Evolutionary conservation across 306 rosid genomes (phyloP), one percentile per base, ranked within the genome.

Genomic region (Carpinus viminea): DNA sequence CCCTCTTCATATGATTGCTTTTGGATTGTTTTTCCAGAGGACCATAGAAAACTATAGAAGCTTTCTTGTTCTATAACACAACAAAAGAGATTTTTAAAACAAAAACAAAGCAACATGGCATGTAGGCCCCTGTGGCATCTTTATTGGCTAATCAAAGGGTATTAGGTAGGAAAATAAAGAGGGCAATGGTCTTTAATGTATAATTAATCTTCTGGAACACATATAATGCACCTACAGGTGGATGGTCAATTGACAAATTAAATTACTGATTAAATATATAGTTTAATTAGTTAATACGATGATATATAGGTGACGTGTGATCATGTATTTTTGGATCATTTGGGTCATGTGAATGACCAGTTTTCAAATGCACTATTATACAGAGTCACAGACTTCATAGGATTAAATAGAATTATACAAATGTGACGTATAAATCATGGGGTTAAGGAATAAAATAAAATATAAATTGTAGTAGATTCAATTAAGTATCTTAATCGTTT

Each of bases 1-100:
- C 85, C 82, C 81, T 60, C 78, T 85, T 59, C 46, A 0, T 64
- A 70, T 74, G 75, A 81, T 64, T 41, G 83, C 80, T 70, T 81
- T 34, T 12, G 41, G 54, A 18, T 48, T 80, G 20, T 31, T 53
- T 64, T 55, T 16, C 24, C 13, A 31, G 41, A 70, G 55, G 61
- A 62, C 10, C 18, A 47, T 7, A 26, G n/a, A 24, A 12, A 61
- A 6, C n/a, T 48, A 5, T 69, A 24, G 59, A 52, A 52, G 53
- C 74, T 54, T 54, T 48, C 17, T 24, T 51, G 45, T 62, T 36
- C 34, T 56, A 12, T 21, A 34, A 60, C 5, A 12, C 8, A 78
- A 8, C 8, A 70, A 54, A 21, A 7, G 8, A 20, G 48, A 20
- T 12, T 48, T 46, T 12, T 17, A n/a, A 65, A 47, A 2, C 17